Percentiles rank a stretch among this genome's conserved stretches.
Conservation (phyloP, 495 filamentous ascomycete genomes). For the Amorphotheca resinae region DNA sequence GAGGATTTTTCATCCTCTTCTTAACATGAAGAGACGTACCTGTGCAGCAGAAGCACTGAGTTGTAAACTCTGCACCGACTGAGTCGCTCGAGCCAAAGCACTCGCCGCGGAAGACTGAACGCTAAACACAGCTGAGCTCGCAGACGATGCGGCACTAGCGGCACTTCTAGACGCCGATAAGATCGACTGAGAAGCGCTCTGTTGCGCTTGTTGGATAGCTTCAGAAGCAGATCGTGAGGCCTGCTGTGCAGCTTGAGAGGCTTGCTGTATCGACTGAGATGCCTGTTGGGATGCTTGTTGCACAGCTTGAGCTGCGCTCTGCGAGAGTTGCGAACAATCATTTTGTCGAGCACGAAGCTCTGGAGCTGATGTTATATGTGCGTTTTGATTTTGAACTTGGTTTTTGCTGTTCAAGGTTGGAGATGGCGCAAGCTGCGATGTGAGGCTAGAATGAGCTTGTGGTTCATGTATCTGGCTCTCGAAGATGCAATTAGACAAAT, state of each 20-base stretch:
- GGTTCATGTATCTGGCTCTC: constrained; percentile 7
- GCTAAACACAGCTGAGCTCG: constrained; percentile 10
- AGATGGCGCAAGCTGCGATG: background rate
- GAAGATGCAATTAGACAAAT: constrained; percentile 4
- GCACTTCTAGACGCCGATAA: constrained; percentile 16
- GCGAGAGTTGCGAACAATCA: background rate
- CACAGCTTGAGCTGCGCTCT: constrained; percentile 7
- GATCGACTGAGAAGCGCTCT: constrained; percentile 17
- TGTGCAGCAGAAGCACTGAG: background rate
- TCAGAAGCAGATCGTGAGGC: constrained; percentile 14
- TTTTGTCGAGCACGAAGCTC: constrained; percentile 14
- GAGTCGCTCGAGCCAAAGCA: constrained; percentile 15
- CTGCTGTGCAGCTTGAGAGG: constrained; percentile 12
- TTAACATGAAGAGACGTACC: background rate
- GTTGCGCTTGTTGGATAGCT: constrained; percentile 17
- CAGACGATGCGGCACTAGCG: constrained; percentile 13
- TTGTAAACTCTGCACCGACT: constrained; percentile 11
- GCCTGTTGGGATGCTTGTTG: constrained; percentile 10
- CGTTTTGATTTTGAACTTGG: constrained; percentile 4
- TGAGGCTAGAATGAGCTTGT: background rate
- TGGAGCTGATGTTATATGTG: constrained; percentile 16
- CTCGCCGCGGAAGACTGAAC: constrained; percentile 14
- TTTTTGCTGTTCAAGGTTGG: background rate
- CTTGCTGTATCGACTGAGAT: constrained; percentile 17
- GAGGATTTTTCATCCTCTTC: background rate